Evolutionary conservation across 257 asterid genomes (phyloP), one percentile per base, ranked within the genome.

Genomic region (Forsythia suspensa): DNA sequence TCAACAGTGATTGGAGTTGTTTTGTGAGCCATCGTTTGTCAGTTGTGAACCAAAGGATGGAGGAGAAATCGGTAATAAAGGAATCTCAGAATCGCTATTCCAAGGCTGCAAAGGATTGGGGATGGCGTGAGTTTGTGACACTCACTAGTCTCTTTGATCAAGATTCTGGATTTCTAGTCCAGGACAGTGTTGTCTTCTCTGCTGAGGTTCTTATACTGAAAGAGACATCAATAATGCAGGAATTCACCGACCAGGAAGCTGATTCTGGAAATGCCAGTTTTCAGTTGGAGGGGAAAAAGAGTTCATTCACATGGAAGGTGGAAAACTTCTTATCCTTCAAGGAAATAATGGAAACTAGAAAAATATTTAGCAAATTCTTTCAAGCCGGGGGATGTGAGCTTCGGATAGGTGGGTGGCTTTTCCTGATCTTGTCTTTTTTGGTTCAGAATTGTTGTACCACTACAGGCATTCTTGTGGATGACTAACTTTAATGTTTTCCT

Each of bases 371-470:
- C 97, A 93, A 95, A 82, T 93, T 90, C 85, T 95, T 95, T 84
- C 95, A 93, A 87, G 98, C 99, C 73, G 97, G 97, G 82, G 97
- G 99, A 81, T 93, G 98, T 83, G 99, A 95, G 89, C 98, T 95
- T 83, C 97, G 98, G 67, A 95, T 95, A 83, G 99, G 99, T 95
- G 80, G 79, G 97, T 91, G 80, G 78, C 80, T 82, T 72, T 87
- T 71, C 79, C 42, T 46, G 57, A 80, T 76, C 78, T 76, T 70
- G 34, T 55, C 77, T 20, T 76, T 69, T 69, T 76, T 29, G 34
- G 34, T 29, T 1, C 34, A 29, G 34, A 29, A 29, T 29, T 29
- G 34, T 29, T 81, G 75, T 77, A 63, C 81, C 70, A 11, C 39
- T 82, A 36, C 57, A 76, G 85, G 77, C 52, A 75, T 82, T 75